A percentile compares a stretch with the other conserved stretches of the same genome.
These are phyloP conservation scores for Candida albicans DNA, from an alignment of 1,139 yeast genomes.

Conservation along the genomic window DNA sequence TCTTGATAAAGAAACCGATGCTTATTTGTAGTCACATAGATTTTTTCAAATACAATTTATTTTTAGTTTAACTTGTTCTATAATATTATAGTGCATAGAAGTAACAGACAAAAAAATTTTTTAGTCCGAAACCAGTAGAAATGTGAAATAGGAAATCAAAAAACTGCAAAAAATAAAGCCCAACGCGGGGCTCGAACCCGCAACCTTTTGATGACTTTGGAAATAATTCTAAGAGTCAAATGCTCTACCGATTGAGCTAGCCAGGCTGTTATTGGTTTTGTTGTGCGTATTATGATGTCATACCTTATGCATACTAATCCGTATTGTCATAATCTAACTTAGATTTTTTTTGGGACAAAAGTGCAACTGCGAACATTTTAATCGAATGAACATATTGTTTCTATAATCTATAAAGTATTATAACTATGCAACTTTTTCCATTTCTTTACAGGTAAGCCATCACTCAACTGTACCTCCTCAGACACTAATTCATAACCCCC, in stretches of 20 bases:
- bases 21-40: constrained; percentile 6
- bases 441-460: constrained; percentile 54
- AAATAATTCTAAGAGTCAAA: constrained; percentile 24
- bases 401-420: constrained; percentile 5
- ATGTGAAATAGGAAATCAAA: background rate
- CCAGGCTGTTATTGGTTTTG: constrained; percentile 17
- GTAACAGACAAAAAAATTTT: background rate
- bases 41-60: background rate
- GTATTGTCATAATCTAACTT: too few relatives aligned
- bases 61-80: too few relatives aligned
- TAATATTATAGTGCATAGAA: background rate
- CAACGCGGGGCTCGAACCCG: constrained; percentile 56
- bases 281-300: too few relatives aligned
- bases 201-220: constrained; percentile 40
- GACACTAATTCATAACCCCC: constrained; percentile 43
- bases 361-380: too few relatives aligned
- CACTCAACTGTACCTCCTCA: constrained; percentile 41
- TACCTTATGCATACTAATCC: too few relatives aligned
- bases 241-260: constrained; percentile 34
- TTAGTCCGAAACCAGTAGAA: too few relatives aligned
- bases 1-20: constrained; percentile 12
- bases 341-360: too few relatives aligned
- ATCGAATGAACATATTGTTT: background rate
- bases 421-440: constrained; percentile 35
- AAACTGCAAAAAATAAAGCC: constrained; percentile 26